phyloP scores from a whole-genome alignment of 306 rosid genomes.

The Inga laurina region DNA sequence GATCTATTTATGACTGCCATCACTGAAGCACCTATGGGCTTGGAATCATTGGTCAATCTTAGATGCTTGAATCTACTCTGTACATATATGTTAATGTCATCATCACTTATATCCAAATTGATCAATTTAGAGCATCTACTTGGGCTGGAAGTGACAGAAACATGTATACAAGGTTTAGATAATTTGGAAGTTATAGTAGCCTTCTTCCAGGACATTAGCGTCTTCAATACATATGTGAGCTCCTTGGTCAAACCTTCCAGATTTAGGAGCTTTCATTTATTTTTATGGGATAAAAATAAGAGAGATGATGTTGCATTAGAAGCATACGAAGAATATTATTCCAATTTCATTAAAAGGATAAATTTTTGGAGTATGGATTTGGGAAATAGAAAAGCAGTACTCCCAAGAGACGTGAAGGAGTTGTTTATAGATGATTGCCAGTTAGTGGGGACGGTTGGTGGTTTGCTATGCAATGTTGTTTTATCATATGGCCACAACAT shows the following conservation, averaged over 20 bases:
- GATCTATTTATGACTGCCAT: neutral
- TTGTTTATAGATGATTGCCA: neutral
- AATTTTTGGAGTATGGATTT: neutral
- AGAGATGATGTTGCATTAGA: too few relatives aligned
- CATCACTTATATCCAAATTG: neutral
- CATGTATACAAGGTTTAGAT: neutral
- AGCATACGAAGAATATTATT: too few relatives aligned
- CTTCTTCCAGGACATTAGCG: neutral
- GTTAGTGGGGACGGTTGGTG: rapidly evolving
- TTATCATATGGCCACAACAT: neutral
- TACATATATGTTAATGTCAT: neutral
- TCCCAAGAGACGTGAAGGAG: neutral
- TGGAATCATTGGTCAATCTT: neutral
- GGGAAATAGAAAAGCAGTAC: neutral
- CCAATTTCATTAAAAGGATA: neutral
- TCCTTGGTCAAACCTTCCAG: neutral
- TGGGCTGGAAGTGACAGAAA: neutral
- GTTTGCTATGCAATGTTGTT: neutral
- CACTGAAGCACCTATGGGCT: neutral
- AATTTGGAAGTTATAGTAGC: neutral
- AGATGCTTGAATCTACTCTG: neutral
- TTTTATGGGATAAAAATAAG: neutral
- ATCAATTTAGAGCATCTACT: neutral
- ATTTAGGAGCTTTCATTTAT: neutral
- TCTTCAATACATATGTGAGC: neutral